A percentile compares a stretch with the other conserved stretches of the same genome.
Conservation (phyloP, 2,329 filamentous ascomycete species). For the Fusarium udum region DNA sequence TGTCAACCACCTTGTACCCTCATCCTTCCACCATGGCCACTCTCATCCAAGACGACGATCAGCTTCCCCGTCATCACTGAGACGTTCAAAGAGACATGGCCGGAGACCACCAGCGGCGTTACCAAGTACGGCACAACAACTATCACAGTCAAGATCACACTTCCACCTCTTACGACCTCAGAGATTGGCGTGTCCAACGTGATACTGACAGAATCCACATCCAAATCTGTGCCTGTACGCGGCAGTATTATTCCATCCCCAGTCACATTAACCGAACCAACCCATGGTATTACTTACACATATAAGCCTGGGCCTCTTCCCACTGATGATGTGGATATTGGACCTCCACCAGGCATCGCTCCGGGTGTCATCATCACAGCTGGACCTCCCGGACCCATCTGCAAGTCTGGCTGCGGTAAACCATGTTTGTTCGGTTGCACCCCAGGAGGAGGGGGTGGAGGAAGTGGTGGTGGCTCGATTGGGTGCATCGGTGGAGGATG, state of each 20-base stretch:
- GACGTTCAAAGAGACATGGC: constrained; percentile 17
- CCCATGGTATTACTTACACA: constrained; percentile 13
- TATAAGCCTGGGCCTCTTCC: constrained; percentile 14
- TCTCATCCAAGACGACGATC: constrained; percentile 17
- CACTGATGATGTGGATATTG: constrained; percentile 2
- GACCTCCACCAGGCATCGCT: constrained; percentile 7
- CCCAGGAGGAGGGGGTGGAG: constrained; percentile 6
- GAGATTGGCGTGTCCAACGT: constrained; percentile 19
- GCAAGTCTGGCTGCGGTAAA: constrained; percentile 8
- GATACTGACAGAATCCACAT: constrained; percentile 5
- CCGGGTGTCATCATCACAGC: constrained; percentile 5
- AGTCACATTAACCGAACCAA: constrained; percentile 11
- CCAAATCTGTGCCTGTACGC: background rate
- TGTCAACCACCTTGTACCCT: constrained; percentile 18
- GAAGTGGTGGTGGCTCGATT: background rate
- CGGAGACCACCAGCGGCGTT: constrained; percentile 13
- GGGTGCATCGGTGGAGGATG: constrained; percentile 13
- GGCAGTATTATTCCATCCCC: constrained; percentile 14
- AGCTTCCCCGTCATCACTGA: constrained; percentile 15
- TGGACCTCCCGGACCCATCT: constrained; percentile 6
- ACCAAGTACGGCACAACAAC: constrained; percentile 15
- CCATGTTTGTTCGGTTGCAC: constrained; percentile 5
- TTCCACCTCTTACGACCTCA: constrained; percentile 13
- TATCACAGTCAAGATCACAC: constrained; percentile 19
- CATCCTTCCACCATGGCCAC: constrained; percentile 13